phyloP scores from a whole-genome alignment of 371 early-diverging fungal species.

The Syncephalis fuscata region DNA sequence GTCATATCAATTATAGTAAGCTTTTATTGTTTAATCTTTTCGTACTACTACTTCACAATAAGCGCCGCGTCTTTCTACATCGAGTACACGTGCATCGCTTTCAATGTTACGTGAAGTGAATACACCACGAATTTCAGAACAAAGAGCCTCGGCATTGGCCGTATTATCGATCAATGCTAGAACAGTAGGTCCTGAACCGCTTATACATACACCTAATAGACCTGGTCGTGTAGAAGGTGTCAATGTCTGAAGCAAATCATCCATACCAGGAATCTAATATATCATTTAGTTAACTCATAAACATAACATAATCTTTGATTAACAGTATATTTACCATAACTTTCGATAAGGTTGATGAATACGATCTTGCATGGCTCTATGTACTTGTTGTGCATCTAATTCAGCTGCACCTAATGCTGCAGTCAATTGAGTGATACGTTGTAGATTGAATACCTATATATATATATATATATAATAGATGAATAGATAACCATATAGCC shows the following conservation, averaged over 20 bases:
- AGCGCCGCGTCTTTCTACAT: no score
- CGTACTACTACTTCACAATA: no score
- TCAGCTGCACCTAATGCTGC: conserved; percentile 54
- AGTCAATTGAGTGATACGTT: conserved; percentile 77
- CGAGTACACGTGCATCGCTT: no score
- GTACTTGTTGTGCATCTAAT: conserved; percentile 53
- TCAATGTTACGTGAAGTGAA: no score
- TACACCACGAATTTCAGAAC: no score
- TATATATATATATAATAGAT: background rate
- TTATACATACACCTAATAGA: conserved; percentile 78
- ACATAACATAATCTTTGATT: background rate
- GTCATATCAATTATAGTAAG: no score
- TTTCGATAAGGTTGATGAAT: conserved; percentile 89
- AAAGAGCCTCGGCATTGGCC: no score
- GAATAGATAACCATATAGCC: background rate
- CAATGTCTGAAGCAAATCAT: conserved; percentile 57
- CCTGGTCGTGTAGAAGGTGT: conserved; percentile 64
- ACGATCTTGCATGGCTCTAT: conserved; percentile 84
- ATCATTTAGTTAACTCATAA: background rate
- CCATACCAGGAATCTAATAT: conserved; percentile 66
- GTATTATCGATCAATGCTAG: conserved; percentile 55
- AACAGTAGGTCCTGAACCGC: conserved; percentile 94
- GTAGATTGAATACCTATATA: conserved; percentile 77
- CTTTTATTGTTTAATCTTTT: no score
- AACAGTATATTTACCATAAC: conserved; percentile 38